Percentiles rank a stretch among this genome's conserved stretches.
Evolutionary conservation across 1,284 basidiomycete genomes (phyloP).

Genomic region (Ustilago sp.): DNA sequence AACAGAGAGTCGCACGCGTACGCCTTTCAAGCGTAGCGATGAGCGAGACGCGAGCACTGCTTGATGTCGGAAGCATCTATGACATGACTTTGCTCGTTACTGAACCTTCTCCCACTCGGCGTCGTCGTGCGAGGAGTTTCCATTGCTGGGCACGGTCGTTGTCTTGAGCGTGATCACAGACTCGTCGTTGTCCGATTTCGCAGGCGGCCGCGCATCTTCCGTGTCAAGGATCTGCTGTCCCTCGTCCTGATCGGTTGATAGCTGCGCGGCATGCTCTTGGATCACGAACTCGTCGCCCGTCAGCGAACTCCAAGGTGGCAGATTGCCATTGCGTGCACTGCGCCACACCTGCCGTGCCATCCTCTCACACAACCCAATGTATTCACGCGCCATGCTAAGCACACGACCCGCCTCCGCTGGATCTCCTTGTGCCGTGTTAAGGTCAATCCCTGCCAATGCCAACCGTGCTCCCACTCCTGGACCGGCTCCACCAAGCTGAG

Average conservation of each 20-base stretch:
- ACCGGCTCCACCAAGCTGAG: slow-evolving; percentile 50
- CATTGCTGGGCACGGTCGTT: slow-evolving; percentile 39
- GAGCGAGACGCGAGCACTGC: not conserved
- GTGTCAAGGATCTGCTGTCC: slow-evolving; percentile 23
- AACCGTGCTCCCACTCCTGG: slow-evolving; percentile 41
- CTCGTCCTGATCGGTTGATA: slow-evolving; percentile 22
- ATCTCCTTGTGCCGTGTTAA: slow-evolving; percentile 23
- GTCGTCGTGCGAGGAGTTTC: slow-evolving; percentile 23
- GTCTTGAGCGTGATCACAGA: slow-evolving; percentile 34
- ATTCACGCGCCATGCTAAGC: slow-evolving; percentile 49
- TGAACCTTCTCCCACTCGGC: slow-evolving; percentile 60
- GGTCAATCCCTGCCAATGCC: slow-evolving; percentile 41
- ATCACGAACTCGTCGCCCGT: slow-evolving; percentile 41
- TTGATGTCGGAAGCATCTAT: not conserved
- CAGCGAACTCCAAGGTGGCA: slow-evolving; percentile 56
- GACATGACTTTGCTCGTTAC: not conserved
- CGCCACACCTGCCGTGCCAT: slow-evolving; percentile 54
- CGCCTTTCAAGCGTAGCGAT: not conserved
- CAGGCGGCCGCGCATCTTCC: slow-evolving; percentile 33
- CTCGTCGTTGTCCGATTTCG: slow-evolving; percentile 16
- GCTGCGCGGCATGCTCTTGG: slow-evolving; percentile 23
- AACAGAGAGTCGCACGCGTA: not conserved
- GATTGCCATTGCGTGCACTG: slow-evolving; percentile 47
- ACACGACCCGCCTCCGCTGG: slow-evolving; percentile 32
- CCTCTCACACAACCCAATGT: slow-evolving; percentile 39